A percentile compares a stretch with the other conserved stretches of the same genome.
Conservation (phyloP, 345 rosid genomes). For the Gossypium sturtianum region DNA sequence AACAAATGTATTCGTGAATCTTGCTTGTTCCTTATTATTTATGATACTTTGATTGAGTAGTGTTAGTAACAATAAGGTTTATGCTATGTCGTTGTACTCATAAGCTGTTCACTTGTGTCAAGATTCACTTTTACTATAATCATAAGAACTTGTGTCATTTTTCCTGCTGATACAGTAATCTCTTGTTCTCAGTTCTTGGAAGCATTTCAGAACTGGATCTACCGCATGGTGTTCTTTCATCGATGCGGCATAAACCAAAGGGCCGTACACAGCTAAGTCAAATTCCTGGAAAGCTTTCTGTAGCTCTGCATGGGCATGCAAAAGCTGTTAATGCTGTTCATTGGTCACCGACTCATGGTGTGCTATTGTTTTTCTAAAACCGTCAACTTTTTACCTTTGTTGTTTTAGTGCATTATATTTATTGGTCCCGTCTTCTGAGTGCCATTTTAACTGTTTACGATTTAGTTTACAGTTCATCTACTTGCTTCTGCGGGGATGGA, state of each 20-base stretch:
- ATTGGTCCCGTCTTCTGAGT: not conserved
- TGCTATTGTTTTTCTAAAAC: slow-evolving; percentile 12
- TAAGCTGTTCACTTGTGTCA: slow-evolving; percentile 1
- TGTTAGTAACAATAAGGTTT: not conserved
- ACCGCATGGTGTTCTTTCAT: slow-evolving; percentile 35
- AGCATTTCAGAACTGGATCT: slow-evolving; percentile 47
- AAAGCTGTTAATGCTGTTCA: slow-evolving; percentile 68
- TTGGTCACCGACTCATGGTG: slow-evolving; percentile 79
- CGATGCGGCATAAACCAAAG: slow-evolving; percentile 32
- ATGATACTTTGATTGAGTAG: not conserved
- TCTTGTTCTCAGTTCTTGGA: slow-evolving; percentile 45
- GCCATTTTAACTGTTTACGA: not conserved
- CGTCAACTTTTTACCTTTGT: not conserved
- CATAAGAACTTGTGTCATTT: not conserved
- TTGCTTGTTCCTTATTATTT: not conserved
- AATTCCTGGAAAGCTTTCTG: slow-evolving; percentile 42
- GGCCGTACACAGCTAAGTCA: slow-evolving; percentile 23
- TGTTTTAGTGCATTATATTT: not conserved
- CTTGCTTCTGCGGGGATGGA: slow-evolving; percentile 91
- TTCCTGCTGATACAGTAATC: slow-evolving; percentile 3
- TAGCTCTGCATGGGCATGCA: slow-evolving; percentile 47
- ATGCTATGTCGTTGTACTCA: not conserved
- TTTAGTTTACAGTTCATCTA: slow-evolving; percentile 67
- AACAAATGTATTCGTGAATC: not conserved
- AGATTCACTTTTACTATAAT: not conserved